Evolutionary conservation across 2,329 filamentous ascomycete genomes (phyloP).

Genomic region (Chaetothyriales sp.): DNA sequence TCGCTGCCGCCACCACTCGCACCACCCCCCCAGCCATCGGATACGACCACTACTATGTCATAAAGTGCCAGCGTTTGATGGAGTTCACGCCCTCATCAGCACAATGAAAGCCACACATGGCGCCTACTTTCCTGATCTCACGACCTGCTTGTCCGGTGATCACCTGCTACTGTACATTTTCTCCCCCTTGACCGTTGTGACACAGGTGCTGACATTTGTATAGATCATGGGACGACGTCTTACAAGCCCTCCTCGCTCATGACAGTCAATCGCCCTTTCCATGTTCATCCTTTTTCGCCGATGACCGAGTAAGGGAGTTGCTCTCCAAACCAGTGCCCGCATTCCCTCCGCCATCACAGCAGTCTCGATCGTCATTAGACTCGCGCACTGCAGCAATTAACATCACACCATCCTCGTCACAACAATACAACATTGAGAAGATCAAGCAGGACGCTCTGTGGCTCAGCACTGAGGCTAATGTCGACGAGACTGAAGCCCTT

Average conservation of each 20-base stretch:
- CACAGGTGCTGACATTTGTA: conserved; percentile 2
- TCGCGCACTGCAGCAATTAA: conserved; percentile 79
- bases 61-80: neutral
- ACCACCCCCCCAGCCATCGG: too few relatives aligned
- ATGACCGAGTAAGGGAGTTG: conserved; percentile 7
- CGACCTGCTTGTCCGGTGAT: conserved; percentile 9
- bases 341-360: conserved; percentile 4
- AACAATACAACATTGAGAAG: conserved; percentile 56
- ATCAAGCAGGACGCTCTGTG: conserved; percentile 76
- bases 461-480: conserved; percentile 61
- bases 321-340: conserved; percentile 6
- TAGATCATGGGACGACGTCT: conserved; percentile 14
- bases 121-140: neutral
- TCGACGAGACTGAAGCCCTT: conserved; percentile 71
- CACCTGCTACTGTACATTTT: conserved; percentile 7
- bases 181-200: neutral
- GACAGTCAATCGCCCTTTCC: conserved; percentile 3
- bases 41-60: neutral
- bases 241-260: conserved; percentile 9
- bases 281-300: conserved; percentile 7
- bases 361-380: conserved; percentile 57
- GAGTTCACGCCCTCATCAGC: neutral
- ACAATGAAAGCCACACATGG: neutral
- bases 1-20: neutral
- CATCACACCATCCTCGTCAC: conserved; percentile 49